These are phyloP conservation scores for Lactifluus pinguis DNA, from an alignment of 768 basidiomycete species.

Conservation along the genomic window DNA sequence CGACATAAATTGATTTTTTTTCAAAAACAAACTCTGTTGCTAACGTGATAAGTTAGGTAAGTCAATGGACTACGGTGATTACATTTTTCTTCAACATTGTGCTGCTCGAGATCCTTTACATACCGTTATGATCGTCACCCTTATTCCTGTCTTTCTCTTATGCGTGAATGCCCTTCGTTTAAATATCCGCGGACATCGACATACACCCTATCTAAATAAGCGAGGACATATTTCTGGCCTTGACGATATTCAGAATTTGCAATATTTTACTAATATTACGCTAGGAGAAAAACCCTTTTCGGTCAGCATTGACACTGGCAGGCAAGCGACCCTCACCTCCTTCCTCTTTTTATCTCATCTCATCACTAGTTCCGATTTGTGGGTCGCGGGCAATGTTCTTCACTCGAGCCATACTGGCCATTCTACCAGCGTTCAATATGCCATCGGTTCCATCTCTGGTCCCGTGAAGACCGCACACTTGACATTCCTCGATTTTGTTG, in stretches of 20 bases:
- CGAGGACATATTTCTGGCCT: constrained; percentile 25
- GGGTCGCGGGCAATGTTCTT: constrained; percentile 41
- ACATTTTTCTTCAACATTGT: too few relatives aligned
- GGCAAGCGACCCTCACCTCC: constrained; percentile 23
- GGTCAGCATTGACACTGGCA: constrained; percentile 40
- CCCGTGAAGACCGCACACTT: constrained; percentile 36
- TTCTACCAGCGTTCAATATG: constrained; percentile 40
- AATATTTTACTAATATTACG: constrained; percentile 33
- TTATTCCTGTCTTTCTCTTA: not conserved
- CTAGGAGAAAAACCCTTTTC: constrained; percentile 28
- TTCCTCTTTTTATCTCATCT: not conserved
- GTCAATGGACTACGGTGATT: too few relatives aligned
- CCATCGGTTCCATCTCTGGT: constrained; percentile 42
- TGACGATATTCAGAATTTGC: constrained; percentile 26
- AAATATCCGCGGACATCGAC: not conserved
- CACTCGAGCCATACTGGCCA: constrained; percentile 32
- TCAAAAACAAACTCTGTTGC: too few relatives aligned
- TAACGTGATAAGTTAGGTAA: too few relatives aligned
- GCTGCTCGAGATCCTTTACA: too few relatives aligned
- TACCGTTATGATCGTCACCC: not conserved
- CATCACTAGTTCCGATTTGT: constrained; percentile 51
- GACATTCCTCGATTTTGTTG: constrained; percentile 36
- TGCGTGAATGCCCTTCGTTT: constrained; percentile 1
- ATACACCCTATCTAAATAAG: constrained; percentile 13
- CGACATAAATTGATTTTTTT: too few relatives aligned